phyloP scores from a whole-genome alignment of 306 rosid genomes.

The Mucuna pruriens region DNA sequence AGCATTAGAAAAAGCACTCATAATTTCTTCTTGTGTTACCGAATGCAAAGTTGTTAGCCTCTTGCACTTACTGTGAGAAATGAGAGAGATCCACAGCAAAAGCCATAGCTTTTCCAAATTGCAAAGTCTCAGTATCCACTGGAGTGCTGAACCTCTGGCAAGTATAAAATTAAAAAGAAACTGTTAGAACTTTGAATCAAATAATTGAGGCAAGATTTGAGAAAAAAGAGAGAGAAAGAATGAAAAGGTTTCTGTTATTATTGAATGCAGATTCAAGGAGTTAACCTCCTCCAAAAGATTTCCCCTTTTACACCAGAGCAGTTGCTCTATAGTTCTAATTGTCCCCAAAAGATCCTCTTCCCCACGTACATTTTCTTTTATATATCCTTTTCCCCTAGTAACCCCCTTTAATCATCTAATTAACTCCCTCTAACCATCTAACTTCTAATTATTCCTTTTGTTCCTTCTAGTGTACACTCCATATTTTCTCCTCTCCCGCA shows the following conservation, averaged over 20 bases:
- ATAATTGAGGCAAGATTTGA: neutral
- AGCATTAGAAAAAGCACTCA: neutral
- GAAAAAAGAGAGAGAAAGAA: neutral
- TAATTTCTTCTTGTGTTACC: neutral
- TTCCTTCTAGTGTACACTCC: neutral
- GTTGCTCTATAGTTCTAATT: neutral
- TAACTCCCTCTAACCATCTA: neutral
- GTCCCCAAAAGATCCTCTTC: neutral
- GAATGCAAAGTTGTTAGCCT: neutral
- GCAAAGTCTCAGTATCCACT: neutral
- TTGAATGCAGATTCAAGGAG: neutral
- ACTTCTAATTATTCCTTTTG: neutral
- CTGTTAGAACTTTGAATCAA: neutral
- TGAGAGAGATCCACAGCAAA: neutral
- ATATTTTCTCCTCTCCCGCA: neutral
- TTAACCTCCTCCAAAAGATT: neutral
- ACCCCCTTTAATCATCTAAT: neutral
- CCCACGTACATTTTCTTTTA: no score
- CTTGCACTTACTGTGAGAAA: neutral
- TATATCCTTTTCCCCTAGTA: neutral
- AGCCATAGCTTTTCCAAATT: conserved; percentile 12
- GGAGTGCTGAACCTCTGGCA: conserved; percentile 4
- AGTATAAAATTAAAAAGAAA: neutral
- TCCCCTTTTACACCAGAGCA: neutral
- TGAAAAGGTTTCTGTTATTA: neutral